Evolutionary conservation across 345 rosid genomes (phyloP), one percentile per base, ranked within the genome.

Genomic region (Tarenaya hassleriana): DNA sequence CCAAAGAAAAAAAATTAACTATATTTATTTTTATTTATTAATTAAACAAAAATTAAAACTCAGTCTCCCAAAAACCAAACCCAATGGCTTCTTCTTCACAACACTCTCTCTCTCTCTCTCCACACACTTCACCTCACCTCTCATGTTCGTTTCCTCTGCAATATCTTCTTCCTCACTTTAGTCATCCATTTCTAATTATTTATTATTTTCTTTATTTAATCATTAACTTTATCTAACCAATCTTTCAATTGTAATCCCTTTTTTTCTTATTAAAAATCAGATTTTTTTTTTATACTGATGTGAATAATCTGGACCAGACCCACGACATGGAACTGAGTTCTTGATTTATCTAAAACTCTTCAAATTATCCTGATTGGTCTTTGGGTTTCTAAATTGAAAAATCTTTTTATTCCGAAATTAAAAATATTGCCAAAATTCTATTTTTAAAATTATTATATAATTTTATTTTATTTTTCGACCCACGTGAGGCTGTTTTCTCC

Each of bases 121-220:
- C 21, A n/a, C n/a, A n/a, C n/a, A n/a, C n/a, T n/a, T n/a, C n/a
- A 7, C 21, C 49, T 16, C 49, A 16, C 49, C 31, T 68, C 53
- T 55, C 44, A 58, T 54, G 56, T 47, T 58, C 49, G 39, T 27
- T 56, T 56, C 67, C 16, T 52, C 68, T 61, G 43, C 74, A 67
- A 67, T 65, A 38, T 68, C 64, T 48, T 52, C 75, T 65, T 77
- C 56, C 73, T 29, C 71, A 24, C 72, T 52, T 52, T 44, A 50
- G 52, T 43, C 48, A 60, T 47, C 71, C 50, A 19, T 27, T 16
- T 45, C 15, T 31, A 0, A 5, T 35, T 4, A 1, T 17, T 7
- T 3, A 56, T 14, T 52, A 12, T 32, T 32, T 17, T 32, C 20
- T 33, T 63, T 16, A 19, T 37, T 49, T 24, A 2, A 5, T 24